Evolutionary conservation across 164 flowering plant genomes (phyloP), one percentile per base, ranked within the genome.

Genomic region (Tinospora cordifolia): DNA sequence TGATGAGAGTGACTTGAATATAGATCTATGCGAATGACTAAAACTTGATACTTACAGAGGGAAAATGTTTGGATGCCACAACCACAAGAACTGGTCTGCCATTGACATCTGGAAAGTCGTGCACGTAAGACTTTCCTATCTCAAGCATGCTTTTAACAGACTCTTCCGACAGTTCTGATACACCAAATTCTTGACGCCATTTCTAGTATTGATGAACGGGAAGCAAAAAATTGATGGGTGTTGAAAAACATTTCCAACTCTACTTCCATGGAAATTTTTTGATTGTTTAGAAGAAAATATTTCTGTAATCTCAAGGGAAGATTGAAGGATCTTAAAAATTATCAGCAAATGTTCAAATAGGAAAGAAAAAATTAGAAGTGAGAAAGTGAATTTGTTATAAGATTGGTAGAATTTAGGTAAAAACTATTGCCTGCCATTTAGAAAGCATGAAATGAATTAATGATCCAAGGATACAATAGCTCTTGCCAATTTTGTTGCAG

Each of bases 141-240:
- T 70, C 71, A 63, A 92, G 93, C 41, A 80, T 59, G 25, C 26
- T 63, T 72, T 78, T 78, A 44, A 93, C 84, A 0, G 87, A 78
- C 68, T 87, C 88, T 69, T 91, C 93, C 39, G 90, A 75, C 74
- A 93, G 72, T 34, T 86, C 77, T 69, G 91, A 84, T 27, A 91
- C 92, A 27, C 87, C 81, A 77, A 91, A 87, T 65, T 91, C 97
- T 81, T 82, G 81, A 72, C 88, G 93, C 96, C 98, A 93, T 83
- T 79, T 90, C 98, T 93, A 71, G 68, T 46, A 62, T 17, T 46
- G 72, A 63, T 73, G 65, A 68, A 41, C 65, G 68, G 69, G 71
- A 72, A 65, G 25, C 41, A 62, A 21, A 54, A 54, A 40, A 60
- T 46, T 21, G 44, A 71, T 41, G 21, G 57, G 54, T 39, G 60